Conservation (phyloP, 2,329 filamentous ascomycete genomes). For the Hymenoscyphus infarciens region DNA sequence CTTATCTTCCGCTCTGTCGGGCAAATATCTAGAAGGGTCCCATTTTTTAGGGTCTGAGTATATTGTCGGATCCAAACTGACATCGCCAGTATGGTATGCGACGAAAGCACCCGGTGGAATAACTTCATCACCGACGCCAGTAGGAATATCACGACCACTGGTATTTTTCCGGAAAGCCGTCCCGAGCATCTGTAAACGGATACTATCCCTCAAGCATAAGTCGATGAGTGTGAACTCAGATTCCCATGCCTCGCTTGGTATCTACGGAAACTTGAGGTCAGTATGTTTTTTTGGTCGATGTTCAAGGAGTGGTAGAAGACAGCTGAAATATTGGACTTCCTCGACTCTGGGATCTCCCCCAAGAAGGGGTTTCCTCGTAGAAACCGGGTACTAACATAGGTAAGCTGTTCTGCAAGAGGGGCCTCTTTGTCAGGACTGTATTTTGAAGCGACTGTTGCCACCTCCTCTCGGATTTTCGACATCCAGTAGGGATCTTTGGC, state of each 20-base stretch:
- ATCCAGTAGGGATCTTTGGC: conserved; percentile 46
- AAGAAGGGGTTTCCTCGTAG: too few relatives aligned
- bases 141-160: conserved; percentile 42
- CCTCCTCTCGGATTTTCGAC: conserved; percentile 43
- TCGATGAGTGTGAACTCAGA: conserved; percentile 50
- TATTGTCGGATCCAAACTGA: conserved; percentile 45
- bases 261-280: too few relatives aligned
- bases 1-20: conserved; percentile 45
- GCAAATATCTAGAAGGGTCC: conserved; percentile 48
- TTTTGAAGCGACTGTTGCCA: conserved; percentile 43
- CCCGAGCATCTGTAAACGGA: conserved; percentile 48
- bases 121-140: conserved; percentile 45
- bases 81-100: conserved; percentile 45
- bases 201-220: conserved; percentile 50
- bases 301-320: too few relatives aligned
- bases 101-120: conserved; percentile 48
- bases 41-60: conserved; percentile 47
- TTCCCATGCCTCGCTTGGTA: conserved; percentile 52
- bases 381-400: conserved; percentile 33
- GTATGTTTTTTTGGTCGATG: too few relatives aligned
- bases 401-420: conserved; percentile 33
- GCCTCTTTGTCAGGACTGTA: conserved; percentile 35
- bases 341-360: too few relatives aligned
- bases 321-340: too few relatives aligned
- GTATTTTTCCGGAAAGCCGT: conserved; percentile 50